These are phyloP conservation scores for Gynandropsis gynandra DNA, from an alignment of 345 rosid genomes.

Conservation along the genomic window DNA sequence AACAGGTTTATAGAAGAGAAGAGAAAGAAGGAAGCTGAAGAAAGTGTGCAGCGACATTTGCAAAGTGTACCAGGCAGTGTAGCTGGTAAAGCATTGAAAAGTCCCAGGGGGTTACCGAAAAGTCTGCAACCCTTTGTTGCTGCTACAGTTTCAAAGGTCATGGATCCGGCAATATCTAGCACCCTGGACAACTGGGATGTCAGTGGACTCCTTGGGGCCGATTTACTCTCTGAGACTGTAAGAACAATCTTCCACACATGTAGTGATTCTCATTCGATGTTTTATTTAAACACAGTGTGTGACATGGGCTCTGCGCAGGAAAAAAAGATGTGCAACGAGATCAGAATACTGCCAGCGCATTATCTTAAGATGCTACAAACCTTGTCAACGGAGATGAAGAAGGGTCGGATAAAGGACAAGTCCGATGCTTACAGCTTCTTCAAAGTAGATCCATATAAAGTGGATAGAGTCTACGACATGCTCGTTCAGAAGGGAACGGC, in stretches of 20 bases:
- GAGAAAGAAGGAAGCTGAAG: conserved; percentile 66
- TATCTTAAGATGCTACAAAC: conserved; percentile 73
- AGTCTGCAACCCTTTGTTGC: conserved; percentile 39
- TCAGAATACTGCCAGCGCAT: conserved; percentile 69
- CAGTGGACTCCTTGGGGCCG: conserved; percentile 57
- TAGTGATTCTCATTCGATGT: conserved; percentile 4
- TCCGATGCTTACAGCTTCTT: conserved; percentile 76
- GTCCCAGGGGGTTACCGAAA: conserved; percentile 40
- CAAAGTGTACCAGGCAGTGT: conserved; percentile 50
- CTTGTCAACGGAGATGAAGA: conserved; percentile 53
- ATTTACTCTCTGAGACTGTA: conserved; percentile 69
- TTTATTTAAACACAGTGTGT: no score
- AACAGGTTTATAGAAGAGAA: conserved; percentile 55
- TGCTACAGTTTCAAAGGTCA: conserved; percentile 31
- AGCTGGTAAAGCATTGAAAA: conserved; percentile 46
- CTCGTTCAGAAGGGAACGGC: conserved; percentile 58
- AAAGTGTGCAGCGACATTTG: conserved; percentile 38
- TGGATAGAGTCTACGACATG: conserved; percentile 78
- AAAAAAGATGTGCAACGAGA: conserved; percentile 58
- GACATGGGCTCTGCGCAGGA: conserved; percentile 51
- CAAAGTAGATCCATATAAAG: conserved; percentile 72
- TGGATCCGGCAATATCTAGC: conserved; percentile 28
- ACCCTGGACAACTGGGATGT: conserved; percentile 65
- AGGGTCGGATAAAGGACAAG: conserved; percentile 56
- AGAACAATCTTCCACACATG: conserved; percentile 21